phyloP scores from a whole-genome alignment of 2,329 filamentous ascomycete genomes.

The Fusarium coffeatum region DNA sequence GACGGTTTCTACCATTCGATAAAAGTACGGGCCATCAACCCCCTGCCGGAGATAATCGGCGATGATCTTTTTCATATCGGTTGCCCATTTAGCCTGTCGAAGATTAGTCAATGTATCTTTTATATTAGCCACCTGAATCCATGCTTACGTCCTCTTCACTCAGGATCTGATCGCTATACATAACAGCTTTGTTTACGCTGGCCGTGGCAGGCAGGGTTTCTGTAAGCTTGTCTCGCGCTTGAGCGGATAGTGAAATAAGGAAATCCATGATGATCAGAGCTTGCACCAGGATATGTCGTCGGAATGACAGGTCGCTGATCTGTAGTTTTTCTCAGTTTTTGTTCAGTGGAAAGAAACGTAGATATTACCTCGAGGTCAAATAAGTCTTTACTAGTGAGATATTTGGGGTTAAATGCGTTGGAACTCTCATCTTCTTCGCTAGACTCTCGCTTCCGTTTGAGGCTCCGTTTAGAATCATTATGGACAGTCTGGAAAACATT shows the following conservation, averaged over 20 bases:
- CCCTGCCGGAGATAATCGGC: slow-evolving; percentile 85
- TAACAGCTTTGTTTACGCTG: slow-evolving; percentile 83
- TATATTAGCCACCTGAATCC: not conserved
- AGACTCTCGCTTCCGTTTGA: slow-evolving; percentile 75
- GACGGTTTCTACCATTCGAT: slow-evolving; percentile 96
- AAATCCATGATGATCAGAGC: slow-evolving; percentile 96
- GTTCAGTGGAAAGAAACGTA: not conserved
- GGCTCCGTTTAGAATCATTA: slow-evolving; percentile 72
- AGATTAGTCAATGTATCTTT: slow-evolving; percentile 16
- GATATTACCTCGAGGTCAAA: slow-evolving; percentile 86
- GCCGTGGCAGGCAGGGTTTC: slow-evolving; percentile 67
- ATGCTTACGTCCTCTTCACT: slow-evolving; percentile 82
- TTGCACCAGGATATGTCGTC: slow-evolving; percentile 94
- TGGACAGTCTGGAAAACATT: slow-evolving; percentile 65
- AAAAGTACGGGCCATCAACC: slow-evolving; percentile 89
- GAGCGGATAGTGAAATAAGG: slow-evolving; percentile 86
- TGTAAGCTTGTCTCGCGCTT: slow-evolving; percentile 77
- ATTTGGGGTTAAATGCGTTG: slow-evolving; percentile 88
- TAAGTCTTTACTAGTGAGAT: slow-evolving; percentile 94
- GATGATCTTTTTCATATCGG: slow-evolving; percentile 80
- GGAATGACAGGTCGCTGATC: slow-evolving; percentile 94
- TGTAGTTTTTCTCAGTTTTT: slow-evolving; percentile 43
- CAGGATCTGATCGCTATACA: slow-evolving; percentile 78
- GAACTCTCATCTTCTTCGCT: slow-evolving; percentile 64
- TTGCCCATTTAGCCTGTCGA: slow-evolving; percentile 81